A percentile compares a stretch with the other conserved stretches of the same genome.
Evolutionary conservation across 148 eudicot species (phyloP).

Genomic region (Nyssa sinensis): DNA sequence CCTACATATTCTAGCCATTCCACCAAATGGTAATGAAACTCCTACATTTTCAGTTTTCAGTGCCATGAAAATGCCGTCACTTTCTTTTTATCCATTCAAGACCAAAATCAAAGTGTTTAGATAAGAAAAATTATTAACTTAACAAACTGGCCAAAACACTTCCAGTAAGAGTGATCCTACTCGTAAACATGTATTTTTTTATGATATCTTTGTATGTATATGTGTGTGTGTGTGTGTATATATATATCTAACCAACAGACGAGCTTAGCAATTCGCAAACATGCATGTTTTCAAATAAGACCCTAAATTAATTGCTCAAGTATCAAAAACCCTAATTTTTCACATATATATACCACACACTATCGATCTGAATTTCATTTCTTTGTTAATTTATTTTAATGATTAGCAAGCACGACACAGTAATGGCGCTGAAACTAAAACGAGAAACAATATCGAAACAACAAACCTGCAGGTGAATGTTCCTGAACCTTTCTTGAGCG

Average conservation of each 20-base stretch:
- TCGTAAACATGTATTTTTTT: not conserved
- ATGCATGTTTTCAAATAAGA: not conserved
- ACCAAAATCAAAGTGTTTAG: too few relatives aligned
- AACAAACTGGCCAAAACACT: not conserved
- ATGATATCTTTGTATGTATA: too few relatives aligned
- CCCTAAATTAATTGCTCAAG: not conserved
- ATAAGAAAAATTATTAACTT: too few relatives aligned
- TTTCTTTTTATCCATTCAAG: too few relatives aligned
- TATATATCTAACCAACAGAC: not conserved
- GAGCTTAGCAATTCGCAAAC: not conserved
- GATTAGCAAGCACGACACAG: not conserved
- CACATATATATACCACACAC: not conserved
- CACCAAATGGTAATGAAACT: too few relatives aligned
- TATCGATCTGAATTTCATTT: not conserved
- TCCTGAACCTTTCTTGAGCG: conserved; percentile 91
- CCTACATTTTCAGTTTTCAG: too few relatives aligned
- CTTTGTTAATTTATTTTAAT: not conserved
- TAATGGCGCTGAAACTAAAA: not conserved
- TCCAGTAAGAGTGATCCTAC: not conserved
- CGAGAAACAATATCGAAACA: not conserved
- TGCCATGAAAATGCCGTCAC: too few relatives aligned
- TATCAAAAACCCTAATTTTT: conserved; percentile 3
- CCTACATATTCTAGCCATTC: too few relatives aligned
- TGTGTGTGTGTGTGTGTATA: too few relatives aligned
- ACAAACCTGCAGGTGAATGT: conserved; percentile 79